Conservation (phyloP, 139 green algal genomes). For the Coelastrella sp. region DNA sequence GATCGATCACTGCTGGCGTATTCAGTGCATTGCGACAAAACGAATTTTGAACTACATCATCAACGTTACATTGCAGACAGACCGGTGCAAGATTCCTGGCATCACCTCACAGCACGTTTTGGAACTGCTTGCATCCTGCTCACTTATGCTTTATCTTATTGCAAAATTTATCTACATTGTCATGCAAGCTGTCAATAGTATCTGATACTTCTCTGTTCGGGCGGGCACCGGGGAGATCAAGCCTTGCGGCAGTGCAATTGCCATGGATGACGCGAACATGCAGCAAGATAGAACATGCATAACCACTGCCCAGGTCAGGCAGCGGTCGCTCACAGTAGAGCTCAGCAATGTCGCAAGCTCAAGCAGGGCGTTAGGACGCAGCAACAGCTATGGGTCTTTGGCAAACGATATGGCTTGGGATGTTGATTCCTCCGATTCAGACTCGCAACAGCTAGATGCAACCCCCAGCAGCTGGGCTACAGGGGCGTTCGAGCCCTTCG, state of each 20-base stretch:
- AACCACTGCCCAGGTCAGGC: not conserved
- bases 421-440: conserved; percentile 27
- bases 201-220: no score
- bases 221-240: not conserved
- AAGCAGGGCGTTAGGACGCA: not conserved
- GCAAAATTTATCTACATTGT: no score
- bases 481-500: conserved; percentile 36
- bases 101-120: no score
- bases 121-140: no score
- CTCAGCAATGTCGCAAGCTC: conserved; percentile 18
- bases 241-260: not conserved
- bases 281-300: not conserved
- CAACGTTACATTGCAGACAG: no score
- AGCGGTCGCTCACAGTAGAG: not conserved
- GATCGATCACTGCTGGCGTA: no score
- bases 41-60: no score
- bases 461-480: not conserved
- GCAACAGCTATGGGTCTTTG: not conserved
- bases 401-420: not conserved
- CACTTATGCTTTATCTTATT: no score
- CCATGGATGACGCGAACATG: not conserved
- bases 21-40: no score
- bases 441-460: not conserved
- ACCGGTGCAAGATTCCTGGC: not conserved
- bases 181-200: no score